Conservation (phyloP, 2,329 filamentous ascomycete genomes). For the Truncatella angustata region DNA sequence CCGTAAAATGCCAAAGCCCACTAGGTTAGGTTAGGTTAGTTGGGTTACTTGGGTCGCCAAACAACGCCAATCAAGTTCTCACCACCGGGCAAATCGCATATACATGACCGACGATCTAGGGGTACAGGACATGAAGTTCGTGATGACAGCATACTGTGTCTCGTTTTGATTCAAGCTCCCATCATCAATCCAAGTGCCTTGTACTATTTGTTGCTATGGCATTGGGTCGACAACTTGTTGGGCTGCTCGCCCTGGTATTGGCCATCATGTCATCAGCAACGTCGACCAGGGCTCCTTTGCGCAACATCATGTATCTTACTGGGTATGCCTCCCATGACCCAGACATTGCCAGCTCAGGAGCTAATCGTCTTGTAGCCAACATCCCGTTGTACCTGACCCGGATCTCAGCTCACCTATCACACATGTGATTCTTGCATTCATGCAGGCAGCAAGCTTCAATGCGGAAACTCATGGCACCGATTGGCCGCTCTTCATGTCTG, state of each 20-base stretch:
- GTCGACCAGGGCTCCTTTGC: constrained; percentile 11
- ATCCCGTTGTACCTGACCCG: constrained; percentile 25
- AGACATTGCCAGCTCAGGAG: neutral
- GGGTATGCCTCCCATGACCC: constrained; percentile 17
- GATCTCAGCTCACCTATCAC: constrained; percentile 44
- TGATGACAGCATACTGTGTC: too few relatives aligned
- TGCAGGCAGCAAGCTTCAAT: constrained; percentile 48
- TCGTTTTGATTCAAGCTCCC: too few relatives aligned
- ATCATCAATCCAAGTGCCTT: too few relatives aligned
- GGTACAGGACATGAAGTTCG: too few relatives aligned
- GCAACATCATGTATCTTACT: constrained; percentile 33
- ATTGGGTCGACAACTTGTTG: neutral
- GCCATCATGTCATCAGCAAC: constrained; percentile 14
- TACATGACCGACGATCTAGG: too few relatives aligned
- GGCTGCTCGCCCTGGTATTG: constrained; percentile 12
- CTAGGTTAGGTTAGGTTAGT: too few relatives aligned
- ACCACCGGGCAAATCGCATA: too few relatives aligned
- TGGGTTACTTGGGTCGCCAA: too few relatives aligned
- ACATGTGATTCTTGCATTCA: constrained; percentile 55
- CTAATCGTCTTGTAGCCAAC: constrained; percentile 21
- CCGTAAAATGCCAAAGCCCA: too few relatives aligned
- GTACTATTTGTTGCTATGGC: too few relatives aligned
- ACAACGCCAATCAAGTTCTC: too few relatives aligned
- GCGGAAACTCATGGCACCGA: constrained; percentile 40
- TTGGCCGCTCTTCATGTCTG: constrained; percentile 49